A percentile compares a stretch with the other conserved stretches of the same genome.
Evolutionary conservation across 1,284 basidiomycete species (phyloP).

Genomic region (Ceratobasidium sp.): DNA sequence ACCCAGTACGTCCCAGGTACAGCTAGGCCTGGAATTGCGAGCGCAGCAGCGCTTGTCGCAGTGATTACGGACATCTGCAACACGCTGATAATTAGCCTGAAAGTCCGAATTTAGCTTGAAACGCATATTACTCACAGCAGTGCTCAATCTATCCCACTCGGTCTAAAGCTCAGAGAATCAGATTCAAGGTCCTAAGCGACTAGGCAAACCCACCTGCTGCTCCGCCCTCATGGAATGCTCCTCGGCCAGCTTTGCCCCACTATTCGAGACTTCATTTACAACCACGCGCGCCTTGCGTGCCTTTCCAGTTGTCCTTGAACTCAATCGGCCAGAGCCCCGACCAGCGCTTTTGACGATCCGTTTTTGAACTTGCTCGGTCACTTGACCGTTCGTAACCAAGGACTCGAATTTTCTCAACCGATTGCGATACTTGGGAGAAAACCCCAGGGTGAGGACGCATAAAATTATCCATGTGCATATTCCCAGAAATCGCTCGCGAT

Average conservation of each 20-base stretch:
- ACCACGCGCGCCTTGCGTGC: neutral
- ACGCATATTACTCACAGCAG: constrained; percentile 1
- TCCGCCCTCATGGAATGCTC: neutral
- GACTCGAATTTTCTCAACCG: constrained; percentile 5
- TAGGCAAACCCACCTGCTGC: neutral
- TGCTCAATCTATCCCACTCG: constrained; percentile 26
- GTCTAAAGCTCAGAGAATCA: neutral
- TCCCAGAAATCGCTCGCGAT: neutral
- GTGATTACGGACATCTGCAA: constrained; percentile 27
- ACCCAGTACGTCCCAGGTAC: constrained; percentile 16
- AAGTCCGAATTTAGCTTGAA: neutral
- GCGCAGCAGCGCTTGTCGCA: constrained; percentile 18
- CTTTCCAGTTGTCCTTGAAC: neutral
- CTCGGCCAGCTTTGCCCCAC: neutral
- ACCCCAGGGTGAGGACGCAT: constrained; percentile 15
- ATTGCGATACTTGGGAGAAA: constrained; percentile 19
- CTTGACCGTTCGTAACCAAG: neutral
- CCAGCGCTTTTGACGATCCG: neutral
- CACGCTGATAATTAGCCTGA: neutral
- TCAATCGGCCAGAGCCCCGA: neutral
- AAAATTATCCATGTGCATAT: neutral
- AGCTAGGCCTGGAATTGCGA: constrained; percentile 21
- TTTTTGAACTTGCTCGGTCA: neutral
- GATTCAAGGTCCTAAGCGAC: neutral
- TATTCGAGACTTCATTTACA: neutral